Base-by-base conservation (phyloP, 1,284 basidiomycete species). In the Meira nashicola region DNA sequence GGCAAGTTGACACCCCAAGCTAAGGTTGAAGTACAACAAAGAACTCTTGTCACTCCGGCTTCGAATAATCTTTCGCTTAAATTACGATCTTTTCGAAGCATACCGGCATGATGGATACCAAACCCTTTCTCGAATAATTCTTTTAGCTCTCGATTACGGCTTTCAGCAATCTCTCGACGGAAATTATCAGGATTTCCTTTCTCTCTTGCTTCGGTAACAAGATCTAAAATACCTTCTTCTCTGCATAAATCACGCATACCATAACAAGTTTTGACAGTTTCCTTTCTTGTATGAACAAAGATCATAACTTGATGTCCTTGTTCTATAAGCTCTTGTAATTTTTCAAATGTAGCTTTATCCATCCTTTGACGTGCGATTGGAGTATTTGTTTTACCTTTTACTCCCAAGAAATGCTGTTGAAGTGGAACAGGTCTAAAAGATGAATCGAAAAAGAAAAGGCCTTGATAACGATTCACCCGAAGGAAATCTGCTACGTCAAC, bases 1-100 rank as follows among this genome's bases (percentile, higher is more conserved):
- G 95, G 95, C 71, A 99, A 82, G 79, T 99, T 99, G 72, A 99
- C 95, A 82, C 95, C 95, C 95, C 95, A 99, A 0, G 95, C 95
- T 38, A 99, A 83, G 0, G 95, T 99, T 1, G 95, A 92, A 2
- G 95, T 99, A 82, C 95, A 98, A 80, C 92, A 97, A 10, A 99
- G 83, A 51, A 97, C 92, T 89, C 95, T 66, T 74, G 98, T 93
- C 11, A 86, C 88, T 67, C 87, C 86, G 11, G 89, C 87, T 72
- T 90, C 89, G 69, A 99, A 98, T 86, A 97, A 86, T 70, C 86
- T 83, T 80, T 99, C 95, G 86, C 91, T 94, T 82, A 98, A 85
- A 74, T 92, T 97, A 63, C 95, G 84, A 77, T 99, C 95, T 2
- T 87, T 86, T 47, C 95, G 84, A 59, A 99, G 81, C 95, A 99